Evolutionary conservation across 1,284 basidiomycete species (phyloP).

Genomic region (Naganishia sp.): DNA sequence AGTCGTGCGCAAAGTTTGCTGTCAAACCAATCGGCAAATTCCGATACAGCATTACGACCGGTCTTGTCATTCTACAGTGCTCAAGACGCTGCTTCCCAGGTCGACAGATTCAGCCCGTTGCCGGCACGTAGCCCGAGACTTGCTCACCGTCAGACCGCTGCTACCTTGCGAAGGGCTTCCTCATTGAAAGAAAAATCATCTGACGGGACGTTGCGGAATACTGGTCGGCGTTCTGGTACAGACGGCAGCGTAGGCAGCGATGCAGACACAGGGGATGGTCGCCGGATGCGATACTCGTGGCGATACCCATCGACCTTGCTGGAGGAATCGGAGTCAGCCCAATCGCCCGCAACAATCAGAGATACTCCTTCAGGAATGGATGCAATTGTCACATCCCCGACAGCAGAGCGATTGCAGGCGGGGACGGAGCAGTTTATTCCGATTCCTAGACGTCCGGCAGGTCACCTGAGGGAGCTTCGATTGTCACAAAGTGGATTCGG

Average conservation of each 20-base stretch:
- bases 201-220: slow-evolving; percentile 8
- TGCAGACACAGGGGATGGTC: not conserved
- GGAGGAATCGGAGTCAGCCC: slow-evolving; percentile 19
- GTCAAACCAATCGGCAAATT: not conserved
- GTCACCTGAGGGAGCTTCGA: slow-evolving; percentile 15
- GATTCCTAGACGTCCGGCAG: slow-evolving; percentile 6
- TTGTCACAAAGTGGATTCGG: slow-evolving; percentile 18
- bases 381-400: not conserved
- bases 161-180: slow-evolving; percentile 3
- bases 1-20: slow-evolving; percentile 11
- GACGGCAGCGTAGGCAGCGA: not conserved
- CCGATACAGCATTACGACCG: not conserved
- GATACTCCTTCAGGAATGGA: not conserved
- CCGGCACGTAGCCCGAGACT: slow-evolving; percentile 28
- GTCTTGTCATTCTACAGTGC: not conserved
- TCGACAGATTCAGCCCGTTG: slow-evolving; percentile 29
- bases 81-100: not conserved
- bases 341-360: not conserved
- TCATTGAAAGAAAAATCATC: slow-evolving; percentile 22
- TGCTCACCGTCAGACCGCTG: not conserved
- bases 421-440: not conserved
- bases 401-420: not conserved
- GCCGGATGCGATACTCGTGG: slow-evolving; percentile 3
- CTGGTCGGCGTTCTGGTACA: not conserved
- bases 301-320: slow-evolving; percentile 13